phyloP scores from a whole-genome alignment of 371 early-diverging fungal species.

The Syncephalastrum monosporum region DNA sequence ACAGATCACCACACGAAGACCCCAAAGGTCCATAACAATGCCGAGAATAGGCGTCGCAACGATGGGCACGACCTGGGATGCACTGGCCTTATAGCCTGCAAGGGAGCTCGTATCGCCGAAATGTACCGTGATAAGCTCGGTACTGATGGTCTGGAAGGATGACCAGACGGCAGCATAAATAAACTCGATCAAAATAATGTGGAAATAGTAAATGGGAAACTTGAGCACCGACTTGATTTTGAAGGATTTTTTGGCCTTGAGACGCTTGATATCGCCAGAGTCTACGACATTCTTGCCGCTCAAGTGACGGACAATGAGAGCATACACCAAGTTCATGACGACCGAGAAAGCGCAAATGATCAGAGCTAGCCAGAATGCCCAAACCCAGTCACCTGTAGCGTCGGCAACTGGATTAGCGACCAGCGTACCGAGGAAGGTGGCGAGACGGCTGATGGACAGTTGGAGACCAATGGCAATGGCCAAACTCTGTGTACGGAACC shows the following conservation, averaged over 20 bases:
- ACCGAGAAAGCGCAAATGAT: conserved; percentile 48
- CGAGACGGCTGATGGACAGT: conserved; percentile 50
- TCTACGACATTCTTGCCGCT: conserved; percentile 26
- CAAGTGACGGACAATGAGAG: conserved; percentile 36
- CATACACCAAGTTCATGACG: conserved; percentile 46
- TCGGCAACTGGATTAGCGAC: conserved; percentile 42
- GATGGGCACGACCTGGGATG: conserved; percentile 53
- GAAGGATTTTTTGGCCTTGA: conserved; percentile 40
- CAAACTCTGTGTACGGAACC: conserved; percentile 50
- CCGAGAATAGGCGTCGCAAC: conserved; percentile 57
- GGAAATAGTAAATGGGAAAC: conserved; percentile 52
- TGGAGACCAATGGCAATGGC: conserved; percentile 49
- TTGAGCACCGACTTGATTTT: conserved; percentile 38
- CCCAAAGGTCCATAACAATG: conserved; percentile 51
- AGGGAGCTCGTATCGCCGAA: conserved; percentile 36
- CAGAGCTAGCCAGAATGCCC: conserved; percentile 52
- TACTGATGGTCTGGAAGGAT: conserved; percentile 50
- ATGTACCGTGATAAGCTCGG: conserved; percentile 43
- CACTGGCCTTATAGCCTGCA: conserved; percentile 55
- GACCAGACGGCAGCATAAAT: conserved; percentile 57
- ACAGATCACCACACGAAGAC: conserved; percentile 40
- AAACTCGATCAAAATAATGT: conserved; percentile 45
- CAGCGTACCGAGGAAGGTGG: conserved; percentile 51
- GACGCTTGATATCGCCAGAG: conserved; percentile 20
- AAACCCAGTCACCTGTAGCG: conserved; percentile 47